Conservation (phyloP, 2,329 filamentous ascomycete genomes). For the Pseudohalonectria lignicola region DNA sequence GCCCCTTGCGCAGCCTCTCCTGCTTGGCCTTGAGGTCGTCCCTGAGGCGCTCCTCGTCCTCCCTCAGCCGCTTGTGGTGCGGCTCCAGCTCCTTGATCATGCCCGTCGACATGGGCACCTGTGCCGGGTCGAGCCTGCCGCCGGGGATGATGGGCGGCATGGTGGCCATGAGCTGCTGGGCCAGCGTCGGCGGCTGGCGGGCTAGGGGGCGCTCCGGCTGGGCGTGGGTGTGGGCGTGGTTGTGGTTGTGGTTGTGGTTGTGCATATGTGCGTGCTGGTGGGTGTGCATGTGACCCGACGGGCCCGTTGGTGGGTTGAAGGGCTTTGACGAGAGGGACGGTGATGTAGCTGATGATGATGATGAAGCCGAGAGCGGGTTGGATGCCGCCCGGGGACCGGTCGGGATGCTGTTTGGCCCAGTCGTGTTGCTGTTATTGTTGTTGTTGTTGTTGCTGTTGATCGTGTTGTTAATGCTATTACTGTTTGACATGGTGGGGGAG, state of each 20-base stretch:
- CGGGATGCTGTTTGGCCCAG: slow-evolving; percentile 29
- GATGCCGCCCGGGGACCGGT: slow-evolving; percentile 32
- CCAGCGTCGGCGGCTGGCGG: slow-evolving; percentile 23
- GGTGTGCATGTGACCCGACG: slow-evolving; percentile 23
- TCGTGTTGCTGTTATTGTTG: slow-evolving; percentile 6
- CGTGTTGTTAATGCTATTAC: neutral
- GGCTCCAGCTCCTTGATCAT: slow-evolving; percentile 41
- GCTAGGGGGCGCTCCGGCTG: slow-evolving; percentile 4
- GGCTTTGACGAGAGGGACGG: slow-evolving; percentile 26
- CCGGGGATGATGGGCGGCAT: slow-evolving; percentile 41
- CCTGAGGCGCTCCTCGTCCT: slow-evolving; percentile 47
- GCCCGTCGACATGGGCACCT: slow-evolving; percentile 30
- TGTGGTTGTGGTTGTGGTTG: neutral
- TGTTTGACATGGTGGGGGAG: slow-evolving; percentile 11
- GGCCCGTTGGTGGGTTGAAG: slow-evolving; percentile 48
- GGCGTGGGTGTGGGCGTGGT: slow-evolving; percentile 6
- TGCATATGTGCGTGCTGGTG: too few species aligned
- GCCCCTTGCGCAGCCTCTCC: slow-evolving; percentile 40
- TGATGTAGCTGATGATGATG: slow-evolving; percentile 14
- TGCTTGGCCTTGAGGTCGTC: slow-evolving; percentile 41
- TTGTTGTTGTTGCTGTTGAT: neutral
- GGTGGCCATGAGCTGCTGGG: slow-evolving; percentile 38
- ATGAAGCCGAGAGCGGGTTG: neutral
- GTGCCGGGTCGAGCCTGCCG: slow-evolving; percentile 34
- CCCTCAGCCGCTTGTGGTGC: slow-evolving; percentile 41